phyloP scores from a whole-genome alignment of 768 basidiomycete species.

The Rhizopogon rudus region DNA sequence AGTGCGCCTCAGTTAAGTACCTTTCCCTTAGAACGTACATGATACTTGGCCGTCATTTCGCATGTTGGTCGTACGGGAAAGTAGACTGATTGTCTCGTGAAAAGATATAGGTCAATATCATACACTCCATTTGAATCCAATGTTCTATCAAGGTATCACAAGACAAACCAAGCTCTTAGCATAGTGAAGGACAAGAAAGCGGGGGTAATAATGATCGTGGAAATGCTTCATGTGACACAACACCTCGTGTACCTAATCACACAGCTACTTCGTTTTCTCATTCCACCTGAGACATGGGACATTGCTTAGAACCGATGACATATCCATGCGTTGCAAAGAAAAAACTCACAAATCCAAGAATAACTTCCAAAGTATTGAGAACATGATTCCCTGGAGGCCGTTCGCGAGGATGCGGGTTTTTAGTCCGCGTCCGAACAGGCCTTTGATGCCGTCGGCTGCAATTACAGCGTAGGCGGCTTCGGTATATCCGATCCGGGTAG shows the following conservation, averaged over 20 bases:
- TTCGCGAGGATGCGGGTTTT: conserved; percentile 89
- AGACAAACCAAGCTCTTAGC: neutral
- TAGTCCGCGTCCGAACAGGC: conserved; percentile 84
- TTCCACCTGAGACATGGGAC: conserved; percentile 25
- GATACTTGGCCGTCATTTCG: neutral
- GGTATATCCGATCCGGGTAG: conserved; percentile 71
- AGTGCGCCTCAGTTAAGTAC: too few relatives aligned
- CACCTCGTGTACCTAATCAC: neutral
- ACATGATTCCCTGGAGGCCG: conserved; percentile 88
- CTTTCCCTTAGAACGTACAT: too few relatives aligned
- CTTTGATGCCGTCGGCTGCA: conserved; percentile 66
- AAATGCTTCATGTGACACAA: too few relatives aligned
- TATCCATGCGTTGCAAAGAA: neutral
- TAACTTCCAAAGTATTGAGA: conserved; percentile 85
- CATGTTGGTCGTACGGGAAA: too few relatives aligned
- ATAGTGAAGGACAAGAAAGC: neutral
- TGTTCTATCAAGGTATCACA: neutral
- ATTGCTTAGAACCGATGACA: neutral
- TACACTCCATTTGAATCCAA: neutral
- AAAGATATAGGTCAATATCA: neutral
- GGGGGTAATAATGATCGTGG: neutral
- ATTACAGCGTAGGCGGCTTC: conserved; percentile 78
- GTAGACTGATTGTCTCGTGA: neutral
- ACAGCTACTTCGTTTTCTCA: conserved; percentile 19
- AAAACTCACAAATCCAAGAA: conserved; percentile 81